phyloP scores from a whole-genome alignment of 2,329 filamentous ascomycete species.

The Aspergillus candidus region DNA sequence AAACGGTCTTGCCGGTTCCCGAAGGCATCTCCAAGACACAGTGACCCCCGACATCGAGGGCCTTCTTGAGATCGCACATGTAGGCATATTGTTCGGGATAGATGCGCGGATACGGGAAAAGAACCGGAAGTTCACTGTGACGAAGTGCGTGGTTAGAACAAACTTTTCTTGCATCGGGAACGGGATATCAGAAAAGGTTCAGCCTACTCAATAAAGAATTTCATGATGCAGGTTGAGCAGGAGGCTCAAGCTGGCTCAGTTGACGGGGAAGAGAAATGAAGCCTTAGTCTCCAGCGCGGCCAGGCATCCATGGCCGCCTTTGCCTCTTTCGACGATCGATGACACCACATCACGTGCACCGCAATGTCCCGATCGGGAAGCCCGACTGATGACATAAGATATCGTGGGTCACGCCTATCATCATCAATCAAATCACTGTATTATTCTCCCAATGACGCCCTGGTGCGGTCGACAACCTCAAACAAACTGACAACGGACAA shows the following conservation, averaged over 20 bases:
- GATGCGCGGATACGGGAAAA: conserved; percentile 69
- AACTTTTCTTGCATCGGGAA: not conserved
- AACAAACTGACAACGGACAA: too few relatives aligned
- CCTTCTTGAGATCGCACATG: conserved; percentile 81
- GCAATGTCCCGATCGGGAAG: conserved; percentile 20
- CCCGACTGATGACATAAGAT: conserved; percentile 13
- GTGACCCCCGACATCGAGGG: conserved; percentile 88
- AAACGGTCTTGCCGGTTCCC: conserved; percentile 95
- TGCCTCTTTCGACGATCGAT: conserved; percentile 27
- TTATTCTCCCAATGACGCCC: too few relatives aligned
- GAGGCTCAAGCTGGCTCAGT: conserved; percentile 11
- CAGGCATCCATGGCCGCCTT: conserved; percentile 21
- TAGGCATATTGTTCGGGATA: conserved; percentile 71
- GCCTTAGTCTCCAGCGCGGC: conserved; percentile 9
- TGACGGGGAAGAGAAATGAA: conserved; percentile 11
- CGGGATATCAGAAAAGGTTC: not conserved
- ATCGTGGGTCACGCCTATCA: not conserved
- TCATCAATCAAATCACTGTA: too few relatives aligned
- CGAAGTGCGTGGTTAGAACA: conserved; percentile 6
- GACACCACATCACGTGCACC: conserved; percentile 30
- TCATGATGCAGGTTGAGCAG: conserved; percentile 51
- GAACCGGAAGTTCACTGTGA: conserved; percentile 58
- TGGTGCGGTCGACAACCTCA: too few relatives aligned
- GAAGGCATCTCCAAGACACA: conserved; percentile 99
- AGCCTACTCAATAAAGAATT: conserved; percentile 67